These are phyloP conservation scores for Eremochloa ophiuroides DNA, from an alignment of 176 grass and related monocot species.

Conservation along the genomic window DNA sequence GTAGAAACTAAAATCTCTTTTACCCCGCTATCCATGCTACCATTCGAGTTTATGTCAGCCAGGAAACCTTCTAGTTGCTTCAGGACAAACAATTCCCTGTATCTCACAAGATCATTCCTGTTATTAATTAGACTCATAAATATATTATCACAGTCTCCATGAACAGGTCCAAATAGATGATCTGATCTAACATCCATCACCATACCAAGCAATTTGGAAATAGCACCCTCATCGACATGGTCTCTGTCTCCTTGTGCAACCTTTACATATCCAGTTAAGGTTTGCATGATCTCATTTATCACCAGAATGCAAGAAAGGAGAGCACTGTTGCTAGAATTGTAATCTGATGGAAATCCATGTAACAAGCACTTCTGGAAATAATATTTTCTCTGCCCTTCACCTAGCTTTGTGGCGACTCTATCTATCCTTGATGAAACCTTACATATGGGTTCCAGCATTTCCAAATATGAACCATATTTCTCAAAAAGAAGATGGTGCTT, in stretches of 20 bases:
- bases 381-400: slow-evolving; percentile 35
- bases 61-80: slow-evolving; percentile 88
- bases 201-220: slow-evolving; percentile 56
- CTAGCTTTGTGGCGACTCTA: slow-evolving; percentile 46
- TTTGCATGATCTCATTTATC: slow-evolving; percentile 63
- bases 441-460: slow-evolving; percentile 56
- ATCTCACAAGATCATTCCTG: slow-evolving; percentile 55
- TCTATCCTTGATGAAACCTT: slow-evolving; percentile 65
- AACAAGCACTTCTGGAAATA: slow-evolving; percentile 55
- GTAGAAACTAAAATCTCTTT: slow-evolving; percentile 63
- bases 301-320: slow-evolving; percentile 86
- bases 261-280: slow-evolving; percentile 66
- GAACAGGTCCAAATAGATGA: slow-evolving; percentile 56
- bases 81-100: slow-evolving; percentile 64
- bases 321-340: slow-evolving; percentile 51
- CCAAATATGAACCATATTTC: slow-evolving; percentile 51
- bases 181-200: slow-evolving; percentile 76
- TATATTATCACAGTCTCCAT: slow-evolving; percentile 62
- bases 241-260: slow-evolving; percentile 33
- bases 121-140: slow-evolving; percentile 58
- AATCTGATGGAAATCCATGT: slow-evolving; percentile 81
- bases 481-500: slow-evolving; percentile 57
- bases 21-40: slow-evolving; percentile 33
- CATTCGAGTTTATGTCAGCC: slow-evolving; percentile 44
- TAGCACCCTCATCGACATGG: slow-evolving; percentile 37